Conservation (phyloP, 1,139 yeast species). For the Wickerhamomyces sp. region DNA sequence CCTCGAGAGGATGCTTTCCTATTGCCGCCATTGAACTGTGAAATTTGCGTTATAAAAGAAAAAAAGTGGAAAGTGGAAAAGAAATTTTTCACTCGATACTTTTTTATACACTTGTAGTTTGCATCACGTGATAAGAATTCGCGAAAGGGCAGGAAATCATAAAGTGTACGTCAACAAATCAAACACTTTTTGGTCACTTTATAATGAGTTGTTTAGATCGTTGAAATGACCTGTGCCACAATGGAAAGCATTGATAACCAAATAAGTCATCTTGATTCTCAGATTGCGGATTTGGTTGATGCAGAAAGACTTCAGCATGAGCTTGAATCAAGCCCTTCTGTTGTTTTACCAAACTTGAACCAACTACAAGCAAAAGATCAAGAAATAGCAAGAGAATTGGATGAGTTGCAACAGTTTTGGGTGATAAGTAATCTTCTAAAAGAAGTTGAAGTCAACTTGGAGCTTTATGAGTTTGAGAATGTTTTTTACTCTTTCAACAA, state of each 20-base stretch:
- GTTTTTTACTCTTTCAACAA: constrained; percentile 17
- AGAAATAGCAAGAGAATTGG: constrained; percentile 14
- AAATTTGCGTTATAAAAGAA: constrained; percentile 49
- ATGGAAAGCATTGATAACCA: constrained; percentile 10
- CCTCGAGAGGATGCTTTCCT: constrained; percentile 67
- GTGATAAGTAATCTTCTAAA: constrained; percentile 17
- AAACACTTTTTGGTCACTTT: not conserved
- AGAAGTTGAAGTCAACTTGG: constrained; percentile 21
- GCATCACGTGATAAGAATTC: not conserved
- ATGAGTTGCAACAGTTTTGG: constrained; percentile 21
- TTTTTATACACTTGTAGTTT: constrained; percentile 3
- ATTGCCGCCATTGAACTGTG: constrained; percentile 61
- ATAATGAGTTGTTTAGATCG: not conserved
- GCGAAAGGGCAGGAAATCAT: not conserved
- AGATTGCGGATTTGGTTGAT: constrained; percentile 7
- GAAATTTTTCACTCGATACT: constrained; percentile 1
- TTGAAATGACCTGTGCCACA: not conserved
- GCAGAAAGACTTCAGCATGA: constrained; percentile 2
- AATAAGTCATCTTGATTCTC: constrained; percentile 9
- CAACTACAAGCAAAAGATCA: constrained; percentile 16
- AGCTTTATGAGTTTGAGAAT: constrained; percentile 20
- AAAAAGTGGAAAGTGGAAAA: not conserved
- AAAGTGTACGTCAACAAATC: not conserved
- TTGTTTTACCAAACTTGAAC: constrained; percentile 11
- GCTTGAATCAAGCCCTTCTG: not conserved